phyloP scores from a whole-genome alignment of 2,329 filamentous ascomycete genomes.

The Coniella lustricola region DNA sequence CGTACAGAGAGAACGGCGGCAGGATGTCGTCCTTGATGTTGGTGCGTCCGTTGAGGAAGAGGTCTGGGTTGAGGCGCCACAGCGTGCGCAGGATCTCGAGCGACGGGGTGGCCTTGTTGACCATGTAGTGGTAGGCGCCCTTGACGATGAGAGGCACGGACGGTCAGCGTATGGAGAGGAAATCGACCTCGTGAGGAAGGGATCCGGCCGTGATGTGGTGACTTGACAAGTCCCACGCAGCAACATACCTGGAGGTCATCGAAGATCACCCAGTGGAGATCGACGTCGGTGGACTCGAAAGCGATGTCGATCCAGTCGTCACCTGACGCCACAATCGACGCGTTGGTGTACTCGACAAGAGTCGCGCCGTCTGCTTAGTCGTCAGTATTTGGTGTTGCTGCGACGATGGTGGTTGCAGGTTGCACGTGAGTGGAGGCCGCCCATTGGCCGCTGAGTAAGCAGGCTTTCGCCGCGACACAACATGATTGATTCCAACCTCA shows the following conservation, averaged over 20 bases:
- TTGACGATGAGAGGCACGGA: no score
- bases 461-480: no score
- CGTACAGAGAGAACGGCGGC: conserved; percentile 36
- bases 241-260: conserved; percentile 30
- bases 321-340: conserved; percentile 30
- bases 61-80: conserved; percentile 41
- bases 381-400: background rate
- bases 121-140: conserved; percentile 50
- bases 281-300: conserved; percentile 39
- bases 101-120: conserved; percentile 39
- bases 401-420: no score
- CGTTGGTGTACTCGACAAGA: conserved; percentile 40
- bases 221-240: no score
- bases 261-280: conserved; percentile 46
- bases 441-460: no score
- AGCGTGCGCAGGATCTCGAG: conserved; percentile 44
- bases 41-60: conserved; percentile 39
- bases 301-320: conserved; percentile 36
- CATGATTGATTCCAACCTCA: no score
- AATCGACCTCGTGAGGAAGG: no score
- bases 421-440: no score
- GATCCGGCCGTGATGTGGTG: no score
- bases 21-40: conserved; percentile 37
- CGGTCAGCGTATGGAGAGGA: no score
- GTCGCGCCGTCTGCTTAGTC: conserved; percentile 33